Evolutionary conservation across 129 eudicot genomes (phyloP).

Genomic region (Tanacetum coccineum): DNA sequence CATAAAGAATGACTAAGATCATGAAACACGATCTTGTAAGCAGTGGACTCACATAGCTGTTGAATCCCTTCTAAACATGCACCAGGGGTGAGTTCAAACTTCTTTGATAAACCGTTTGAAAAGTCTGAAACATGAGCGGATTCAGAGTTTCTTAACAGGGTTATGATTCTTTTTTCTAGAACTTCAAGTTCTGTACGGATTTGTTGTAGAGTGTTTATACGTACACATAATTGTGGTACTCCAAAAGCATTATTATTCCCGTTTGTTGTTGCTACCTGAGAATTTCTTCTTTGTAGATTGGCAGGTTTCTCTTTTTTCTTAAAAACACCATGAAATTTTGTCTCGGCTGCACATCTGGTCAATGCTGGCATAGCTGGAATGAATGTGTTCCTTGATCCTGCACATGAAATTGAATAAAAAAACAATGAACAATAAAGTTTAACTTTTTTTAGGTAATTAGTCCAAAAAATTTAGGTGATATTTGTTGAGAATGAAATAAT

Average conservation of each 20-base stretch:
- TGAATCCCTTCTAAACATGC: slow-evolving; percentile 83
- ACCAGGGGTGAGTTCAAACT: slow-evolving; percentile 75
- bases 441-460: no score
- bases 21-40: slow-evolving; percentile 75
- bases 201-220: slow-evolving; percentile 76
- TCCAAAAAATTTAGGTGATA: not conserved
- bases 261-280: slow-evolving; percentile 67
- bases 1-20: slow-evolving; percentile 71
- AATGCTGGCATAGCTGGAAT: slow-evolving; percentile 93
- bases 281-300: slow-evolving; percentile 51
- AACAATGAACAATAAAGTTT: slow-evolving; percentile 3
- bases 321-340: slow-evolving; percentile 66
- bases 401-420: slow-evolving; percentile 4
- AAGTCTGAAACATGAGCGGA: slow-evolving; percentile 78
- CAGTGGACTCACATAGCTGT: slow-evolving; percentile 73
- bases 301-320: slow-evolving; percentile 83
- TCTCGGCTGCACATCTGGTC: slow-evolving; percentile 68
- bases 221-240: slow-evolving; percentile 72
- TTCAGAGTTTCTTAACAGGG: slow-evolving; percentile 82
- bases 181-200: slow-evolving; percentile 70
- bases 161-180: slow-evolving; percentile 79
- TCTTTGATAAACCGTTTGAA: slow-evolving; percentile 66
- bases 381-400: slow-evolving; percentile 81
- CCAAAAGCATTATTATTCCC: slow-evolving; percentile 54
- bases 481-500: slow-evolving; percentile 16